phyloP scores from a whole-genome alignment of 2,329 filamentous ascomycete species.

The Venturia effusa region DNA sequence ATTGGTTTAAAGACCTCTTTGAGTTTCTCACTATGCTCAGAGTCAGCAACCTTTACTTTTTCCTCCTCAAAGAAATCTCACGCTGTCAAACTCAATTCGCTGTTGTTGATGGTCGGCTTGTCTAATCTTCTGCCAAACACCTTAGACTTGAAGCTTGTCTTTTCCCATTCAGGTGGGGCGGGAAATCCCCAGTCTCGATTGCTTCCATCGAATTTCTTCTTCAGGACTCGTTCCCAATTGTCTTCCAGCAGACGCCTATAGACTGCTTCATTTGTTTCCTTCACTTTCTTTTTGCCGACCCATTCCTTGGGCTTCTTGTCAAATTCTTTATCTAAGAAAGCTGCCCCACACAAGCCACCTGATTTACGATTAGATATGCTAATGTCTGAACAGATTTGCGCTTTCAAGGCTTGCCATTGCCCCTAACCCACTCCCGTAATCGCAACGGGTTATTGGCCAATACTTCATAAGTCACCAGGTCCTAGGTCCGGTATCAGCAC shows the following conservation, averaged over 20 bases:
- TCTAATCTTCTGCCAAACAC: too few relatives aligned
- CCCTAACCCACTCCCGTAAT: background rate
- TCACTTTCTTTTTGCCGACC: background rate
- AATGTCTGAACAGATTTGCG: background rate
- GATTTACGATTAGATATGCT: background rate
- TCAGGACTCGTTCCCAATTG: background rate
- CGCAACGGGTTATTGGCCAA: background rate
- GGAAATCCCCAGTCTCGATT: background rate
- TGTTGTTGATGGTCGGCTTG: too few relatives aligned
- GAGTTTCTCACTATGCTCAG: background rate
- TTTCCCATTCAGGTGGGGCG: background rate
- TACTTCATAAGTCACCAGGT: background rate
- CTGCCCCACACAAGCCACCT: background rate
- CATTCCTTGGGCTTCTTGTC: background rate
- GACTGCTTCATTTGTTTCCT: too few relatives aligned
- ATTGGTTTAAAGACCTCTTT: background rate
- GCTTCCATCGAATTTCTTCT: background rate
- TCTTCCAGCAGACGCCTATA: background rate
- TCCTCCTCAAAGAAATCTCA: too few relatives aligned
- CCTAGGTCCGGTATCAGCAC: background rate
- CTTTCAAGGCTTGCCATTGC: background rate
- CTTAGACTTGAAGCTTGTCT: too few relatives aligned
- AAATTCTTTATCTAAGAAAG: background rate
- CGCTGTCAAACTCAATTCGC: background rate
- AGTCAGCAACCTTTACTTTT: too few relatives aligned